phyloP scores from a whole-genome alignment of 2,329 filamentous ascomycete species.

The Thermothelomyces thermophilus region DNA sequence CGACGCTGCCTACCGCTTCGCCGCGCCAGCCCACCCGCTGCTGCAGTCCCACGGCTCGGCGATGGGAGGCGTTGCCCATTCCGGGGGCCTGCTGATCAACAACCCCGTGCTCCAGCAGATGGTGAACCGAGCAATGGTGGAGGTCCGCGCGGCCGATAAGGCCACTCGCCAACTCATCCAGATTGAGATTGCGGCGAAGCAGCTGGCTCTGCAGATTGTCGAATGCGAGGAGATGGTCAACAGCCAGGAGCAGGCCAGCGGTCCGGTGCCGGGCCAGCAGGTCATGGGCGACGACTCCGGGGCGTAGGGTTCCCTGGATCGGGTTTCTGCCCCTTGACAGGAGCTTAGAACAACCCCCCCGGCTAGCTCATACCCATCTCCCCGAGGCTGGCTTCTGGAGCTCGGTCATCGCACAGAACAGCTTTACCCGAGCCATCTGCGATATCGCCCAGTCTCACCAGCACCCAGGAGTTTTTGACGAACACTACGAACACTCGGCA shows the following conservation, averaged over 20 bases:
- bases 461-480: no score
- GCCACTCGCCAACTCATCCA: conserved; percentile 42
- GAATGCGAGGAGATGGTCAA: conserved; percentile 43
- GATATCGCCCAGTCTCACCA: no score
- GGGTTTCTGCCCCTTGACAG: background rate
- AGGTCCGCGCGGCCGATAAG: conserved; percentile 39
- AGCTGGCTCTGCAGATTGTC: conserved; percentile 47
- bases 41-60: conserved; percentile 12
- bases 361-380: background rate
- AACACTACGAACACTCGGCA: no score
- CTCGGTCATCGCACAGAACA: background rate
- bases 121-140: conserved; percentile 41
- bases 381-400: background rate
- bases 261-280: conserved; percentile 17
- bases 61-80: conserved; percentile 16
- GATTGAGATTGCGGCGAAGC: conserved; percentile 48
- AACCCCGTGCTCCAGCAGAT: conserved; percentile 37
- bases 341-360: background rate
- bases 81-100: conserved; percentile 22
- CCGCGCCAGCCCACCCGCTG: conserved; percentile 15
- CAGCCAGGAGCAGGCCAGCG: conserved; percentile 23
- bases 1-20: conserved; percentile 19
- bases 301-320: conserved; percentile 8
- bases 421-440: no score
- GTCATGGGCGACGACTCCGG: conserved; percentile 23